A percentile compares a stretch with the other conserved stretches of the same genome.
These are phyloP conservation scores for Russula sp. DNA, from an alignment of 768 basidiomycete genomes.

Conservation along the genomic window DNA sequence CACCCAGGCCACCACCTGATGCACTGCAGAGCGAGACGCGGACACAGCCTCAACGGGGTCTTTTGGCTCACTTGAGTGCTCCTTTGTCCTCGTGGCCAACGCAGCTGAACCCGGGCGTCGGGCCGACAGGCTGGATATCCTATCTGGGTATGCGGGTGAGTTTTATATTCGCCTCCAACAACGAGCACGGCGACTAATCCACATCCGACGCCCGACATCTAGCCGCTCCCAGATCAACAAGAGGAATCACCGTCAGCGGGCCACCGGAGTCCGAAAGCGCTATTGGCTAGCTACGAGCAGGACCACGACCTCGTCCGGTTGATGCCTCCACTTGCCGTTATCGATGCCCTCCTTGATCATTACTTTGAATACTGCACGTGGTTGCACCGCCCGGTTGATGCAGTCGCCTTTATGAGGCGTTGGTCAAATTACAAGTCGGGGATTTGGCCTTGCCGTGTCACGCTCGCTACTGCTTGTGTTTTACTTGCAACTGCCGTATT, in stretches of 20 bases:
- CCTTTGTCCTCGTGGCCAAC: slow-evolving; percentile 20
- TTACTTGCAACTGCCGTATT: slow-evolving; percentile 21
- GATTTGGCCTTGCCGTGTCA: slow-evolving; percentile 20
- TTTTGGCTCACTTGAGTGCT: slow-evolving; percentile 12
- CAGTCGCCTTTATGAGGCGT: slow-evolving; percentile 16
- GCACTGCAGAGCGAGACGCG: not conserved
- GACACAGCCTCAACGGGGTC: slow-evolving; percentile 4
- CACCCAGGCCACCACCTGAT: not conserved
- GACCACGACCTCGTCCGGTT: slow-evolving; percentile 23
- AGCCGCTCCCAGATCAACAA: slow-evolving; percentile 20
- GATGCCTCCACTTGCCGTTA: slow-evolving; percentile 21
- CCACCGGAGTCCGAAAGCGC: slow-evolving; percentile 7
- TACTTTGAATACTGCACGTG: slow-evolving; percentile 25
- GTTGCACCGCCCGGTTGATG: slow-evolving; percentile 18
- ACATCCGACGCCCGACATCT: not conserved
- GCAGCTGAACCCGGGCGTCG: slow-evolving; percentile 18
- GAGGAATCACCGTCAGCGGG: slow-evolving; percentile 9
- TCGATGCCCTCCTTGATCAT: slow-evolving; percentile 21
- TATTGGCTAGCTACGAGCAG: slow-evolving; percentile 17
- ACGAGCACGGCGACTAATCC: not conserved
- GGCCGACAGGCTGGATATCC: slow-evolving; percentile 23
- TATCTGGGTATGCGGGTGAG: slow-evolving; percentile 22
- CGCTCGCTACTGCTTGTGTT: slow-evolving; percentile 22
- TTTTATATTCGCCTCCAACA: not conserved
- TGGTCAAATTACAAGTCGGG: slow-evolving; percentile 24